phyloP scores from a whole-genome alignment of 352 stramenopile genomes.

The Globisporangium lucens region DNA sequence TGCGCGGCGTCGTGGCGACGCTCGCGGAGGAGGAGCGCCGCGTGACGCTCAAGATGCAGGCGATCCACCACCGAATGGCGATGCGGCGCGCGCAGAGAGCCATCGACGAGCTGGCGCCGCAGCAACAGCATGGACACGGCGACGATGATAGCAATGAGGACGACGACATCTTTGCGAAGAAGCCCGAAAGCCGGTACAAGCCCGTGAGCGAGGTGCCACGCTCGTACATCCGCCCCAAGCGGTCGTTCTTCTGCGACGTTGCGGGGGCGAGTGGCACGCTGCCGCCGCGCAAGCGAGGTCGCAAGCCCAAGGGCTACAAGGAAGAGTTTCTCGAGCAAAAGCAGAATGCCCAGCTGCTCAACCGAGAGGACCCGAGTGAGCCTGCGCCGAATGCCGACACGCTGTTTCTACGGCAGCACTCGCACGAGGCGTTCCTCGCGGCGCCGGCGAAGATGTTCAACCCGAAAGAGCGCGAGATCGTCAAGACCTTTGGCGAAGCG shows the following conservation, averaged over 20 bases:
- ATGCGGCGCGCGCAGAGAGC: slow-evolving; percentile 47
- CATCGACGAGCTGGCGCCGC: slow-evolving; percentile 23
- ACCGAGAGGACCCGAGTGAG: slow-evolving; percentile 24
- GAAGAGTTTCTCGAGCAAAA: slow-evolving; percentile 14
- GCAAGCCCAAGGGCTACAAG: slow-evolving; percentile 24
- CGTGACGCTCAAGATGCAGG: slow-evolving; percentile 34
- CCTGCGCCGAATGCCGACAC: slow-evolving; percentile 53
- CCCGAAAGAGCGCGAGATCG: slow-evolving; percentile 50
- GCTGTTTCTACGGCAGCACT: slow-evolving; percentile 40
- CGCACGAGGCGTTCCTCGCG: slow-evolving; percentile 60
- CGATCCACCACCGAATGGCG: slow-evolving; percentile 48
- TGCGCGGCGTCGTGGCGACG: slow-evolving; percentile 28
- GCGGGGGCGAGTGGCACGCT: slow-evolving; percentile 6
- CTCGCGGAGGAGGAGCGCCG: slow-evolving; percentile 38
- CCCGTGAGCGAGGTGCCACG: slow-evolving; percentile 30
- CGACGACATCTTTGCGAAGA: slow-evolving; percentile 25
- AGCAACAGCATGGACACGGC: slow-evolving; percentile 5
- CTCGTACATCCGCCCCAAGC: slow-evolving; percentile 54
- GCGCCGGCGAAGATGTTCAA: slow-evolving; percentile 46
- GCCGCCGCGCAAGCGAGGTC: slow-evolving; percentile 22
- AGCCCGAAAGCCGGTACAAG: slow-evolving; percentile 33
- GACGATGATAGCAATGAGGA: slow-evolving; percentile 1
- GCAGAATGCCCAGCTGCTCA: slow-evolving; percentile 2
- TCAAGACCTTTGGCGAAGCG: slow-evolving; percentile 47
- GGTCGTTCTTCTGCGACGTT: slow-evolving; percentile 66